These are phyloP conservation scores for Pneumocystis carinii DNA, from an alignment of 1,139 yeast species.

Conservation along the genomic window DNA sequence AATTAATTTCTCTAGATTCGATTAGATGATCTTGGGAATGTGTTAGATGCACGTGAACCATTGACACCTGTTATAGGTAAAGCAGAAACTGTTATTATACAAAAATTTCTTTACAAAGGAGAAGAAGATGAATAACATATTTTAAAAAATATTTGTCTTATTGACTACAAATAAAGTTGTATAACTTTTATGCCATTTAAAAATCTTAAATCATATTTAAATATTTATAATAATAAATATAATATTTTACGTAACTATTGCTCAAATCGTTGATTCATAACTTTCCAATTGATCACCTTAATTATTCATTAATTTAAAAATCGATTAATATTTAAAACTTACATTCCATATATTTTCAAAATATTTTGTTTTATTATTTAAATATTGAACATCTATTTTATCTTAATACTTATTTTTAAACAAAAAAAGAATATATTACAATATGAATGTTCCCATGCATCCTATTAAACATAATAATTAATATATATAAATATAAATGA, in stretches of 20 bases:
- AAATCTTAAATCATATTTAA: not conserved
- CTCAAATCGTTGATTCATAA: not conserved
- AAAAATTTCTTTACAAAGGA: constrained; percentile 9
- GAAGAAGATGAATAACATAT: constrained; percentile 8
- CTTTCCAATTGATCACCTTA: not conserved
- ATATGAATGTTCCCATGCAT: constrained; percentile 98
- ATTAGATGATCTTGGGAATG: constrained; percentile 10
- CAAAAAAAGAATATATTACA: constrained; percentile 19
- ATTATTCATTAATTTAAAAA: not conserved
- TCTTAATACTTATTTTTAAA: not conserved
- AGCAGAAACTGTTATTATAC: constrained; percentile 8
- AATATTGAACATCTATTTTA: constrained; percentile 56
- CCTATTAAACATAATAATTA: constrained; percentile 50
- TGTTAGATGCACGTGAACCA: constrained; percentile 5
- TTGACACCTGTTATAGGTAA: constrained; percentile 9
- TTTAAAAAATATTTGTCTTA: not conserved
- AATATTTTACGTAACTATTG: not conserved
- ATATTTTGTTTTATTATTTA: constrained; percentile 86
- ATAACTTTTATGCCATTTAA: not conserved
- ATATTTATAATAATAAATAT: not conserved
- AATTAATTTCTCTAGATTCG: not conserved
- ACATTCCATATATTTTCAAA: constrained; percentile 96
- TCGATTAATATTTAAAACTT: constrained; percentile 15
- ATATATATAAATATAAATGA: not conserved
- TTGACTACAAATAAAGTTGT: not conserved